Evolutionary conservation across 2,329 filamentous ascomycete species (phyloP).

Genomic region (Phoma sp.): DNA sequence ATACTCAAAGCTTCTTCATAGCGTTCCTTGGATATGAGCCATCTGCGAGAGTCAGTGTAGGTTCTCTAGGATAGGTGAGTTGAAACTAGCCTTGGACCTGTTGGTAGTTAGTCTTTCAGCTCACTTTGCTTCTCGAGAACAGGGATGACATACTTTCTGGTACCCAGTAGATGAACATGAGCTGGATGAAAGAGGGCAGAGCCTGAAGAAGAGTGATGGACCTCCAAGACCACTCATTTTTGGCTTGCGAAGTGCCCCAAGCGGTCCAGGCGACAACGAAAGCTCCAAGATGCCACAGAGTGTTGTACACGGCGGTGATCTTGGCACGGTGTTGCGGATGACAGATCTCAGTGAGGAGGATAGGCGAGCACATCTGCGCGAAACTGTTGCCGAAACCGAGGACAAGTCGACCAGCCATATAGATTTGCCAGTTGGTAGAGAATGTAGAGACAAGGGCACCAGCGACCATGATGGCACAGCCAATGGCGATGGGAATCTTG

Average conservation of each 20-base stretch:
- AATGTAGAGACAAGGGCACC: constrained; percentile 45
- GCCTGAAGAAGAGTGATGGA: constrained; percentile 62
- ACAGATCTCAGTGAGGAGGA: constrained; percentile 69
- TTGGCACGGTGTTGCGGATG: constrained; percentile 71
- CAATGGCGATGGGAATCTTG: constrained; percentile 49
- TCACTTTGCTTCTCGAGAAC: not conserved
- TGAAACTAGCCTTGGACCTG: not conserved
- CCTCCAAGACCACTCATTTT: constrained; percentile 58
- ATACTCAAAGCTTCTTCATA: constrained; percentile 67
- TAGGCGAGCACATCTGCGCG: constrained; percentile 67
- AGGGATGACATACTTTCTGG: constrained; percentile 58
- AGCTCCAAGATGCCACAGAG: constrained; percentile 68
- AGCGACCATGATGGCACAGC: constrained; percentile 54
- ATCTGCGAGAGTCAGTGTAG: constrained; percentile 11
- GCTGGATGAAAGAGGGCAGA: constrained; percentile 60
- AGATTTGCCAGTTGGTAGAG: constrained; percentile 51
- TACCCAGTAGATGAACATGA: constrained; percentile 65
- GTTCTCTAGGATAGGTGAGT: not conserved
- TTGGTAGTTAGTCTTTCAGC: not conserved
- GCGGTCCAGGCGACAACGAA: constrained; percentile 66
- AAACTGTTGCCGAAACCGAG: constrained; percentile 72
- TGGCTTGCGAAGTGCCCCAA: constrained; percentile 44
- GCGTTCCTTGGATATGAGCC: constrained; percentile 68
- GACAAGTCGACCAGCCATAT: constrained; percentile 65
- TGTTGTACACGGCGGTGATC: constrained; percentile 71